phyloP scores from a whole-genome alignment of 371 early-diverging fungal species.

The Actinomortierella wolfii region DNA sequence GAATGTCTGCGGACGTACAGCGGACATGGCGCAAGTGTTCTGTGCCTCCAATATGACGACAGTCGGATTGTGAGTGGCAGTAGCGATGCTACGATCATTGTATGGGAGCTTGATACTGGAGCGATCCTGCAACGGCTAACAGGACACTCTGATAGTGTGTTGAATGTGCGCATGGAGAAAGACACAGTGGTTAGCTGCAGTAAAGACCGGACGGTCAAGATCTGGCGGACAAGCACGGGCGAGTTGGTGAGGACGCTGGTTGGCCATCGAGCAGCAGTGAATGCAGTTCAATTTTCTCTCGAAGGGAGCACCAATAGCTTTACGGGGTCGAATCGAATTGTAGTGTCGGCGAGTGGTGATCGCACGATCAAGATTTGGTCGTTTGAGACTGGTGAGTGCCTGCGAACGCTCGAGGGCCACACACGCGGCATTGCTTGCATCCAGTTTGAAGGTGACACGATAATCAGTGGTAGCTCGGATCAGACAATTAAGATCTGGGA shows the following conservation, averaged over 20 bases:
- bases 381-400: slow-evolving; percentile 58
- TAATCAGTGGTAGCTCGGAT: slow-evolving; percentile 87
- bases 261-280: slow-evolving; percentile 76
- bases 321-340: slow-evolving; percentile 47
- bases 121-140: slow-evolving; percentile 56
- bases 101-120: slow-evolving; percentile 80
- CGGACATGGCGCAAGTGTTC: slow-evolving; percentile 84
- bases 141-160: slow-evolving; percentile 72
- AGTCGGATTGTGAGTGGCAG: slow-evolving; percentile 81
- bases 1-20: slow-evolving; percentile 60
- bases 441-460: slow-evolving; percentile 73
- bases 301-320: slow-evolving; percentile 16
- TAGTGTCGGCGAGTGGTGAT: slow-evolving; percentile 85
- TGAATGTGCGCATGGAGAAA: slow-evolving; percentile 69
- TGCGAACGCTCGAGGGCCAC: slow-evolving; percentile 59
- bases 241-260: slow-evolving; percentile 46
- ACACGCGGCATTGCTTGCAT: slow-evolving; percentile 83
- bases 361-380: slow-evolving; percentile 74
- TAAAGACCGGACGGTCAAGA: slow-evolving; percentile 84
- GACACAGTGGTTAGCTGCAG: slow-evolving; percentile 80
- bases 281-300: slow-evolving; percentile 68
- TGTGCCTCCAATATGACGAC: slow-evolving; percentile 82
- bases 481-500: slow-evolving; percentile 87
- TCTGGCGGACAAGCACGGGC: slow-evolving; percentile 75
- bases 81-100: slow-evolving; percentile 77